Evolutionary conservation across 805 yeast genomes (phyloP), one percentile per base, ranked within the genome.

Genomic region (Helenozyma baotianmanensis): DNA sequence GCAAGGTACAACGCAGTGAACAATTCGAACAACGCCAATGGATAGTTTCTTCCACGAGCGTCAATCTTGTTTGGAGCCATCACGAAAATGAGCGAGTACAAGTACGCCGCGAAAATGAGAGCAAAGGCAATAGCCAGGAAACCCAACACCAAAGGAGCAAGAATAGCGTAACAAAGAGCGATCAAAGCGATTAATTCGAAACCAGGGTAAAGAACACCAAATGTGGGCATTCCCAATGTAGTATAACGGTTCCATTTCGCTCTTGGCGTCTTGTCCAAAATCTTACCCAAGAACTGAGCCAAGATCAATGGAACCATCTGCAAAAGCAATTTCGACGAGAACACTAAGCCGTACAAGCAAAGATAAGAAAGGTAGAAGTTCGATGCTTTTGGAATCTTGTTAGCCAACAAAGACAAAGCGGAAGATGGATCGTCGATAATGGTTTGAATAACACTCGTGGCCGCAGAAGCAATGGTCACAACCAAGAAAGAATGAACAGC

Each of bases 401-500:
- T 58, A 6, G 94, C 82, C 48, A 90, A 69, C 39, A 89, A 60
- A 8, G 69, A 58, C 82, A 87, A 74, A n/a, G 94, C 96, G 15
- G 64, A 49, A 2, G 65, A 37, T 15, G 97, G 96, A 28, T 81
- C 62, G 3, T 67, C 45, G 14, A 83, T 70, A 47, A 89, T 80
- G 13, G 76, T 67, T n/a, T 81, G 68, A 7, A 83, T 84, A 3
- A 87, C 75, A 6, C 94, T 78, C 3, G 83, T 59, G 11, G 96
- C 77, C 30, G 96, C 76, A 12, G 97, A 87, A 8, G 96, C 72
- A 34, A 83, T 54, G 4, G 97, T 87, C 25, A 82, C 72, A 30
- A 89, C 94, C 38, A 92, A 58, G 60, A 90, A 92, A 9, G 83
- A 89, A 60, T 90, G 88, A 39, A 90, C 77, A 29, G 88, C 90